Evolutionary conservation across 1,284 basidiomycete species (phyloP).

Genomic region (Sanghuangporus weigelae): DNA sequence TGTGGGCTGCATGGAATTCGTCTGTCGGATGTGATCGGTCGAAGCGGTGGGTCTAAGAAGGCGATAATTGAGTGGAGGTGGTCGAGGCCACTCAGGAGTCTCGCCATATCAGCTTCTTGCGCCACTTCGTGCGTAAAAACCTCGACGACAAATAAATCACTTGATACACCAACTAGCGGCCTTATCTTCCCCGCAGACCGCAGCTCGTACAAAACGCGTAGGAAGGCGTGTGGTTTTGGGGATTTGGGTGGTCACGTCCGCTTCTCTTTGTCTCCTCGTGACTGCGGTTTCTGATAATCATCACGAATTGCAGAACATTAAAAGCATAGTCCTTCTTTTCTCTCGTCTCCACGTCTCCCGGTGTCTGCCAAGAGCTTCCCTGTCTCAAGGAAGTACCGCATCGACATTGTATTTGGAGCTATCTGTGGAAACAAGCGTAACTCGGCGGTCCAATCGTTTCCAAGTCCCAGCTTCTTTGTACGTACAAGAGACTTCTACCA

Average conservation of each 20-base stretch:
- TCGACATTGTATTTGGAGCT: no score
- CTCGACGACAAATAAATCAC: neutral
- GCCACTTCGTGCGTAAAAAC: constrained; percentile 1
- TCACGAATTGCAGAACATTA: no score
- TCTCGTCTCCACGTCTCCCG: no score
- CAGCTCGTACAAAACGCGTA: neutral
- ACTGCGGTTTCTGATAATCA: no score
- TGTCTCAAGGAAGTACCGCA: no score
- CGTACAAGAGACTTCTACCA: neutral
- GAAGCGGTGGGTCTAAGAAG: neutral
- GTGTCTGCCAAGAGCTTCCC: no score
- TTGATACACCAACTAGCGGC: neutral
- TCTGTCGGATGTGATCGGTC: neutral
- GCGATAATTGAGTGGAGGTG: neutral
- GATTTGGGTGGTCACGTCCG: neutral
- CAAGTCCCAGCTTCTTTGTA: neutral
- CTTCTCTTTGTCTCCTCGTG: neutral
- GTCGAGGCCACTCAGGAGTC: neutral
- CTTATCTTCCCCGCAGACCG: neutral
- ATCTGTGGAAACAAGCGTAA: no score
- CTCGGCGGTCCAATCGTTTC: no score
- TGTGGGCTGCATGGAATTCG: neutral
- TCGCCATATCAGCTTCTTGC: neutral
- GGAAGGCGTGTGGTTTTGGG: neutral
- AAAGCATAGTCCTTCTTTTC: no score